Conservation (phyloP, 2,329 filamentous ascomycete genomes). For the Biscogniauxia marginata region DNA sequence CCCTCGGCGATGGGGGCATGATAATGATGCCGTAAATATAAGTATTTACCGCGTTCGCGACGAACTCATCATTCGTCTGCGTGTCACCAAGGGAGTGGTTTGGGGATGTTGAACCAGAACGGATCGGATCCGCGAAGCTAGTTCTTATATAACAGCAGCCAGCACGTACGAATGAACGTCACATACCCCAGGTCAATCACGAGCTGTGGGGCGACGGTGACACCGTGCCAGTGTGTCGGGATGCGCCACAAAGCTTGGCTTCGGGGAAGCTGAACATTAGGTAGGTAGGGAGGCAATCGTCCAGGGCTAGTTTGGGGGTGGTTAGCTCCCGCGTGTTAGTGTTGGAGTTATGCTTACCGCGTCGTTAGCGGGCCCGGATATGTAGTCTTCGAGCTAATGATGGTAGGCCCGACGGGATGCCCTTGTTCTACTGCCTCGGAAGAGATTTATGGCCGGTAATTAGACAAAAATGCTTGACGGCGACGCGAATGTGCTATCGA, state of each 20-base stretch:
- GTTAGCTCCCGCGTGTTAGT: background rate
- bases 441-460: background rate
- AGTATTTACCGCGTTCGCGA: background rate
- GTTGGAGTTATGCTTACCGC: background rate
- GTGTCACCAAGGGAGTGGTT: background rate
- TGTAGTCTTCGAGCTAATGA: background rate
- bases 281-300: background rate
- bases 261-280: background rate
- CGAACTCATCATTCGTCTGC: background rate
- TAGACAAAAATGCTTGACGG: background rate
- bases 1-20: too few species aligned
- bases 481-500: background rate
- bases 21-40: background rate
- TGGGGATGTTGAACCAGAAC: background rate
- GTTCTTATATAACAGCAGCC: too few species aligned
- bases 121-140: too few species aligned
- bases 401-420: background rate
- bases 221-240: background rate
- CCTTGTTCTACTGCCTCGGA: background rate
- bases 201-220: background rate
- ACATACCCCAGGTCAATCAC: too few species aligned
- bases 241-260: background rate
- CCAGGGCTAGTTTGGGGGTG: background rate
- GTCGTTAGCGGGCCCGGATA: background rate
- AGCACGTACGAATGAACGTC: too few species aligned